These are phyloP conservation scores for Carex pumila DNA, from an alignment of 176 grass and related monocot species.

Conservation along the genomic window DNA sequence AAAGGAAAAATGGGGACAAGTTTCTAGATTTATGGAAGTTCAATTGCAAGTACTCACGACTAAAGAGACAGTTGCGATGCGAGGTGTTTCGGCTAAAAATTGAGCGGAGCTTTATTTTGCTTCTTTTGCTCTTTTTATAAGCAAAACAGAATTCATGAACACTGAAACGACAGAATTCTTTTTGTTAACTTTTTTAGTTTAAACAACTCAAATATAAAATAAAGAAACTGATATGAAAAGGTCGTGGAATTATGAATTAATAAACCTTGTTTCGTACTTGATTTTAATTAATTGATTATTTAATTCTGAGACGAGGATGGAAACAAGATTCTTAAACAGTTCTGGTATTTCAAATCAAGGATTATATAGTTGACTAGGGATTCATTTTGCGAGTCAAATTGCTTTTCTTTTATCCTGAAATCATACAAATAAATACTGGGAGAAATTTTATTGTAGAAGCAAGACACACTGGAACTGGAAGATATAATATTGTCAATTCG, in stretches of 20 bases:
- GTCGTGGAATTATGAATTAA: neutral
- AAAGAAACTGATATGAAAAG: neutral
- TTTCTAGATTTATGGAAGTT: neutral
- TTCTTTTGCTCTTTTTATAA: conserved; percentile 11
- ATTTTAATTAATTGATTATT: neutral
- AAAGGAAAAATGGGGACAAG: neutral
- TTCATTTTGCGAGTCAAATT: neutral
- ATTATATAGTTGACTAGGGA: neutral
- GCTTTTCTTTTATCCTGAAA: too few relatives aligned
- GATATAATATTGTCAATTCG: too few relatives aligned
- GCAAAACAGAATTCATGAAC: too few relatives aligned
- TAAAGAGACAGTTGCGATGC: neutral
- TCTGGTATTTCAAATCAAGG: neutral
- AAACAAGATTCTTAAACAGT: neutral
- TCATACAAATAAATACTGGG: too few relatives aligned
- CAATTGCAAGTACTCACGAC: neutral
- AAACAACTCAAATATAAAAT: too few relatives aligned
- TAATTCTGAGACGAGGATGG: neutral
- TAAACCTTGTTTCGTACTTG: neutral
- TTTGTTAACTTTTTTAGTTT: too few relatives aligned
- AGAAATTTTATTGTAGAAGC: too few relatives aligned
- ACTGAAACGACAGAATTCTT: too few relatives aligned
- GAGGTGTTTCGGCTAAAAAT: neutral
- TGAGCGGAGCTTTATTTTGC: neutral
- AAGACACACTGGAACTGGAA: too few relatives aligned